Base-by-base conservation (phyloP, 2,329 filamentous ascomycete species). In the Dothideomycetidae sp. region DNA sequence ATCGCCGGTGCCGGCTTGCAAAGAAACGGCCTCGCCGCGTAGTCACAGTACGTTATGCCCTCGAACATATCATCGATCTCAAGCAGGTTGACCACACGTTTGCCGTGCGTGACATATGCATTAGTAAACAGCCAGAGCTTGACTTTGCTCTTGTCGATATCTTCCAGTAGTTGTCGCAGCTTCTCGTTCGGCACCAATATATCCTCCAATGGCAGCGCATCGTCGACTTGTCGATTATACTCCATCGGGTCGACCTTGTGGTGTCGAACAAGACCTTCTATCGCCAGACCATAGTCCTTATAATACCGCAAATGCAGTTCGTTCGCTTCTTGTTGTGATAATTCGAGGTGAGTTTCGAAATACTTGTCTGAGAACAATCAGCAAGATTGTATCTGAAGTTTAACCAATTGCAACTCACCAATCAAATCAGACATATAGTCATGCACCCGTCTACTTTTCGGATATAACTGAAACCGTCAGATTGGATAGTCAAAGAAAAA, bases 51-150 rank as follows among this genome's bases (percentile, higher is more conserved):
- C 0, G 90, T 98, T 43, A 96, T 74, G 5, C 90, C 90, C 45
- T 96, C 88, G 53, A 98, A 98, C 16, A 88, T 62, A 54, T 93
- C 83, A 2, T 92, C 85, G 15, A 98, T 66, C 2, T 72, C 77
- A 2, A 98, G 66, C 13, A 98, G 63, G 42, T 70, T 75, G 10
- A 94, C 75, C 0, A 98, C 90, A 29, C 85, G 66, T 52, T 73
- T 77, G 19, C 75, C 90, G 52, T 98, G 90, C 21, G 69, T 96
- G 46, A 92, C 66, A 52, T 98, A 94, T 14, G 92, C 90, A 53
- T 98, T 98, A 2, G 92, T 98, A 51, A 98, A 79, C 2, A 98
- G 73, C 90, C 92, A 98, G 18, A 85, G 64, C 45, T 75, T 84
- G 45, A 94, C 81, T 55, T 92, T 92, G 51, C 64, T 72, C 42